Evolutionary conservation across 139 green algal genomes (phyloP).

Genomic region (Protoeuglena noctilucae): DNA sequence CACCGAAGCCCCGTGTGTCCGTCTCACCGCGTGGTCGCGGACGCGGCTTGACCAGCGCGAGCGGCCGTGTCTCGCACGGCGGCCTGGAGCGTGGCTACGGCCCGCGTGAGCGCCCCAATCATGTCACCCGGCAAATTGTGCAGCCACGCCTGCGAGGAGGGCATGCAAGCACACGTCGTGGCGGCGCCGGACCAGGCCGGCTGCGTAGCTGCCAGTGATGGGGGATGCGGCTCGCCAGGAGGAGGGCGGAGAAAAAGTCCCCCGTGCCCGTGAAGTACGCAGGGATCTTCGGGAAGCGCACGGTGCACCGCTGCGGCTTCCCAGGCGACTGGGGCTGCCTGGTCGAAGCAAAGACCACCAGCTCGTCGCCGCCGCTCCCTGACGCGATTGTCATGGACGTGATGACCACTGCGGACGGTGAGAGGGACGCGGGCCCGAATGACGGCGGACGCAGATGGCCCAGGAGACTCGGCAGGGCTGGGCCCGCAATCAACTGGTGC

Average conservation of each 20-base stretch:
- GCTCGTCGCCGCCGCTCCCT: neutral
- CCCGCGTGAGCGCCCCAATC: neutral
- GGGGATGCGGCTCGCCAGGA: conserved; percentile 2
- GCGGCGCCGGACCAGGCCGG: too few relatives aligned
- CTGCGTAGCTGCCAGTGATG: too few relatives aligned
- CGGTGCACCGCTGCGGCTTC: neutral
- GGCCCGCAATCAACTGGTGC: too few relatives aligned
- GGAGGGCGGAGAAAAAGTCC: conserved; percentile 1
- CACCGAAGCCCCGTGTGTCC: too few relatives aligned
- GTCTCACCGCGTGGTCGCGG: too few relatives aligned
- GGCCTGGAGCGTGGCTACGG: neutral
- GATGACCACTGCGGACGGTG: too few relatives aligned
- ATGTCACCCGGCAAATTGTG: neutral
- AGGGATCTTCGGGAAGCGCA: neutral
- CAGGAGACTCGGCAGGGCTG: too few relatives aligned
- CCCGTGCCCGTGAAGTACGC: conserved; percentile 5
- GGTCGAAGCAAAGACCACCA: neutral
- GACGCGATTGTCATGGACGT: neutral
- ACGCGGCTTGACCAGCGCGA: neutral
- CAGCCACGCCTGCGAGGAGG: neutral
- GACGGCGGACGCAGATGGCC: too few relatives aligned
- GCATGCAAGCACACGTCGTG: too few relatives aligned
- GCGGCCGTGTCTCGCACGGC: neutral
- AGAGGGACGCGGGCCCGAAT: too few relatives aligned
- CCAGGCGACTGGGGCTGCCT: neutral